Conservation (phyloP, 2,329 filamentous ascomycete genomes). For the Blastomyces percursus region DNA sequence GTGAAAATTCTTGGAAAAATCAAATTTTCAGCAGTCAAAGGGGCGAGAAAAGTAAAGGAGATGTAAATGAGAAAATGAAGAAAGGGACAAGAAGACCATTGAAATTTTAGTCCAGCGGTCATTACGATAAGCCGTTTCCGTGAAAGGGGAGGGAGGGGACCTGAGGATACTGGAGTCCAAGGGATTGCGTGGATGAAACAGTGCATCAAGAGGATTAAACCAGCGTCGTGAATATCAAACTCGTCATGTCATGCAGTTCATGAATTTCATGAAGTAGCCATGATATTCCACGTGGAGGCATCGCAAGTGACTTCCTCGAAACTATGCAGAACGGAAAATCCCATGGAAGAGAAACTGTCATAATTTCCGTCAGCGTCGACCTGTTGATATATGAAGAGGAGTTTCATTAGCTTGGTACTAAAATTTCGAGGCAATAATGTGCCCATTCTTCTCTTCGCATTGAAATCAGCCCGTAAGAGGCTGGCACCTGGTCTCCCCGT, state of each 20-base stretch:
- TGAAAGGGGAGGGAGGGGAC: background rate
- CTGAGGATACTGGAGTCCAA: background rate
- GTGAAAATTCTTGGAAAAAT: background rate
- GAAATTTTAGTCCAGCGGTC: background rate
- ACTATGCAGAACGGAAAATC: conserved; percentile 64
- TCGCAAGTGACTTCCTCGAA: conserved; percentile 73
- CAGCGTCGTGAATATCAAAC: background rate
- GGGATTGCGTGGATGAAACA: background rate
- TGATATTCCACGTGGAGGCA: conserved; percentile 46
- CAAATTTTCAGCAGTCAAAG: background rate
- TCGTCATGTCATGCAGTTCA: background rate
- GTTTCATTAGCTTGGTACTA: background rate
- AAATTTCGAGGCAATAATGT: background rate
- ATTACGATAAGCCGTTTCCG: background rate
- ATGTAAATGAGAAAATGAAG: background rate
- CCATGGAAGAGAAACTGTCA: conserved; percentile 66
- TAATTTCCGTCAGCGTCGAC: conserved; percentile 60
- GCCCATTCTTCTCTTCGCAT: background rate
- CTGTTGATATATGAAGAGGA: conserved; percentile 29
- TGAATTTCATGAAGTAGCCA: conserved; percentile 1
- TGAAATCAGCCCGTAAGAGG: background rate
- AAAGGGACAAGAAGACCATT: background rate
- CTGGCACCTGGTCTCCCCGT: background rate
- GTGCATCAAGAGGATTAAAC: background rate
- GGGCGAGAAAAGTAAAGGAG: background rate